Conservation (phyloP, 2,329 filamentous ascomycete species). For the Septoria linicola region DNA sequence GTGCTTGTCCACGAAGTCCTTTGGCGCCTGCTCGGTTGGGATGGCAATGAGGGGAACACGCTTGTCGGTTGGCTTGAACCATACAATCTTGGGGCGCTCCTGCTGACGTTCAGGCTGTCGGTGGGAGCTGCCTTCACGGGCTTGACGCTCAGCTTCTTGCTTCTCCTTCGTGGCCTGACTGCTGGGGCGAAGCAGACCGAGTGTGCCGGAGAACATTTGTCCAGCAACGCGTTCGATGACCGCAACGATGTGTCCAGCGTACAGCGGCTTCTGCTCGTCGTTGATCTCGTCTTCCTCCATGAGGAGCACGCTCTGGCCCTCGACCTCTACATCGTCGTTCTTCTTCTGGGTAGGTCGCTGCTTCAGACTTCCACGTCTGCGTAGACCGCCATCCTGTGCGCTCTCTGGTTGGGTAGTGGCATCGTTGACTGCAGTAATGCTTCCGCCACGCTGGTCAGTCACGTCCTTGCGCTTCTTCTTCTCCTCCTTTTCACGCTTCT, state of each 20-base stretch:
- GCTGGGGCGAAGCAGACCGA: constrained; percentile 89
- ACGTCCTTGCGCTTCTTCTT: constrained; percentile 99
- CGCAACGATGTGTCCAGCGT: constrained; percentile 94
- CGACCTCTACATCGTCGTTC: constrained; percentile 98
- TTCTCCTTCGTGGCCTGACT: constrained; percentile 99
- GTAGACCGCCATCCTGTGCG: constrained; percentile 78
- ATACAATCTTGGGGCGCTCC: constrained; percentile 99
- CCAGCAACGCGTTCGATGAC: constrained; percentile 96
- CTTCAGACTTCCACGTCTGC: constrained; percentile 88
- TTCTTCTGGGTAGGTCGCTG: constrained; percentile 99
- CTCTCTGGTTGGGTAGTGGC: constrained; percentile 55
- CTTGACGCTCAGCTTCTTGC: constrained; percentile 92
- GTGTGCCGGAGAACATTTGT: constrained; percentile 96
- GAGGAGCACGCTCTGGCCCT: constrained; percentile 92
- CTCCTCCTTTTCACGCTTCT: constrained; percentile 99
- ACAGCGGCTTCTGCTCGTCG: constrained; percentile 95
- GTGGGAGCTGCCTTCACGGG: constrained; percentile 72
- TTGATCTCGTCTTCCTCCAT: constrained; percentile 99
- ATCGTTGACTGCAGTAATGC: constrained; percentile 65
- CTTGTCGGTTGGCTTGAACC: constrained; percentile 99
- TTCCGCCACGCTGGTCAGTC: constrained; percentile 81
- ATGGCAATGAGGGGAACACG: constrained; percentile 97
- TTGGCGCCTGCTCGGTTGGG: constrained; percentile 93
- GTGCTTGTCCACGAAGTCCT: constrained; percentile 97
- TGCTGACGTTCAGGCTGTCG: constrained; percentile 79